Evolutionary conservation across 179 eudicot genomes (phyloP).

Genomic region (Spergularia azorica): DNA sequence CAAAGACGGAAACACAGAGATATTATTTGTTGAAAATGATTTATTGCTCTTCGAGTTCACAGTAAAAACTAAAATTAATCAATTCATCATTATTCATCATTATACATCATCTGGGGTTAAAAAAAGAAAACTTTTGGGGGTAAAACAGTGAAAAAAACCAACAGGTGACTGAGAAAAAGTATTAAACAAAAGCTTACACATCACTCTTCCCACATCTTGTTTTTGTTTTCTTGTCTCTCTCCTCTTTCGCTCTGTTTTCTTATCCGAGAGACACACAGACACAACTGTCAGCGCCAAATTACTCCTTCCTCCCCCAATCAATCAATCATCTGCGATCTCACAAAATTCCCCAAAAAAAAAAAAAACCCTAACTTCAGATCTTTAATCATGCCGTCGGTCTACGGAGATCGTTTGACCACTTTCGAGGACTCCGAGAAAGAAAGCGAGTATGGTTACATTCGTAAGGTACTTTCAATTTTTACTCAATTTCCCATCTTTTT

Average conservation of each 20-base stretch:
- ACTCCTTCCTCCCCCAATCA: background rate
- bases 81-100: background rate
- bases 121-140: background rate
- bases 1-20: background rate
- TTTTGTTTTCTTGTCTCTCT: background rate
- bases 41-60: too few species aligned
- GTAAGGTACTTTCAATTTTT: too few species aligned
- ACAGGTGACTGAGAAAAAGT: too few species aligned
- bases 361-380: constrained; percentile 35
- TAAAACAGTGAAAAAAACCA: too few species aligned
- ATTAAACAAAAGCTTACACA: background rate
- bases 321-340: constrained; percentile 19
- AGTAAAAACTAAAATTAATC: background rate
- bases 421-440: constrained; percentile 98
- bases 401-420: constrained; percentile 86
- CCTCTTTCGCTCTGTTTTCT: background rate
- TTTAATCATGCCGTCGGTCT: constrained; percentile 65
- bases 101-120: too few species aligned
- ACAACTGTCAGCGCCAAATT: constrained; percentile 6
- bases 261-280: background rate
- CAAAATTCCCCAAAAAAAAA: background rate
- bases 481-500: background rate
- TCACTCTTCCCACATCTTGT: background rate
- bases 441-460: constrained; percentile 98
- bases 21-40: too few species aligned